Base-by-base conservation (phyloP, 2,329 filamentous ascomycete species). In the Penicillium sp. region DNA sequence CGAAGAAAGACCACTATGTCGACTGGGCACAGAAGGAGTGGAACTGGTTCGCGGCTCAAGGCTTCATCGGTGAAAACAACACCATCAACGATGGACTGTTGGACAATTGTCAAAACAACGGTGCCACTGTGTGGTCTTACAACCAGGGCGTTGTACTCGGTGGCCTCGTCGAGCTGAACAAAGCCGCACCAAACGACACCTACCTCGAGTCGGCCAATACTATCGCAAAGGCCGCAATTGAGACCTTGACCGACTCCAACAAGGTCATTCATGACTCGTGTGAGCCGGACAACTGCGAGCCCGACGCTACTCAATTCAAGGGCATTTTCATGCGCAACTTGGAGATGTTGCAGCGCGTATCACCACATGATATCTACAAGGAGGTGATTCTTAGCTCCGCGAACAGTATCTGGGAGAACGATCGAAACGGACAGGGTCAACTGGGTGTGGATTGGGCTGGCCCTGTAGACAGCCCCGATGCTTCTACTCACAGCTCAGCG, bases 271-370 rank as follows among this genome's bases (percentile, higher is more conserved):
- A 72, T 47, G 79, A 83, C 48, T 52, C 62, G 18, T 82, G 79
- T 53, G 79, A 82, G 55, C 72, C 75, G 1, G 40, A 50, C 28
- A 60, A 69, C 48, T 78, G 74, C 44, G 72, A 69, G 9, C 77
- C 54, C 3, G 55, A 82, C 49, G 77, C 73, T 1, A 74, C 78
- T 27, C 81, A 86, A 58, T 89, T 88, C 75, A 88, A 89, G 66
- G 85, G 85, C 3, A 73, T 87, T 28, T 86, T 87, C 52, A 74
- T 79, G 13, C 76, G 83, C 16, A 86, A 86, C 59, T 68, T 89
- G 16, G 73, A 75, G 27, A 76, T 78, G 44, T 65, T 89, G 27
- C 72, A 84, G 18, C 59, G 67, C 1, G 76, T 66, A 2, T 74
- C 74, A 1, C 77, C 78, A 0, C 68, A 77, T 29, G 62, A 71